Base-by-base conservation (phyloP, 306 rosid species). In the Calophaca sinica region DNA sequence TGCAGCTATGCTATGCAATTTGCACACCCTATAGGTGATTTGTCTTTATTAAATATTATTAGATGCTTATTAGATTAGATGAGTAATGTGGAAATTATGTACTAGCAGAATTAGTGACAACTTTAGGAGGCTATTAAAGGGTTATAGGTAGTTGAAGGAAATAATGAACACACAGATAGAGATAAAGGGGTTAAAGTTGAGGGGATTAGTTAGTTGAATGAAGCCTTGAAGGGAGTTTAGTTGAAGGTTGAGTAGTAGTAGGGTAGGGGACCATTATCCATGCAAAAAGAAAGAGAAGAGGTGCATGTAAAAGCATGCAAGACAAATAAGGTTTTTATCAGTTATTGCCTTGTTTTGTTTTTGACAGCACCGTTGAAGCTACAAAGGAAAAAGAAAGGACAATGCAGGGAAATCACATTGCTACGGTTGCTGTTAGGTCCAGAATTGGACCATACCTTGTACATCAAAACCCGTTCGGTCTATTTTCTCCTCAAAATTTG, bases 231-330 rank as follows among this genome's bases (percentile, higher is more conserved):
- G 5, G 9, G 51, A 11, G 51, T 42, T 42, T 42, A 9, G 5
- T 38, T 38, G 51, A 5, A 38, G 69, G 32, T 45, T 45, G 51
- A 3, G 15, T 12, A 20, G 26, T 20, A 20, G 26, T 20, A 29
- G 38, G 6, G 20, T 29, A 44, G 42, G 84, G 91, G 87, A 78
- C 91, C 85, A 75, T 55, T 62, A 5, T 51, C 68, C 84, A 77
- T 81, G 89, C 83, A 89, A 82, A 55, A 65, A 78, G 38, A 87
- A 74, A 62, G 62, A 79, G 45, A 46, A 62, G 59, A 33, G 41
- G 46, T 68, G 80, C 82, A 76, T 77, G 87, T 66, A 74, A 66
- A 42, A 83, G 73, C 90, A 91, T 83, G 89, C 76, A 79, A 81
- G 76, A 82, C 87, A 86, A 89, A 61, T 33, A 52, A 59, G 83